Evolutionary conservation across 192 early-diverging fungal species (phyloP).

Genomic region (Linnemannia elongata): DNA sequence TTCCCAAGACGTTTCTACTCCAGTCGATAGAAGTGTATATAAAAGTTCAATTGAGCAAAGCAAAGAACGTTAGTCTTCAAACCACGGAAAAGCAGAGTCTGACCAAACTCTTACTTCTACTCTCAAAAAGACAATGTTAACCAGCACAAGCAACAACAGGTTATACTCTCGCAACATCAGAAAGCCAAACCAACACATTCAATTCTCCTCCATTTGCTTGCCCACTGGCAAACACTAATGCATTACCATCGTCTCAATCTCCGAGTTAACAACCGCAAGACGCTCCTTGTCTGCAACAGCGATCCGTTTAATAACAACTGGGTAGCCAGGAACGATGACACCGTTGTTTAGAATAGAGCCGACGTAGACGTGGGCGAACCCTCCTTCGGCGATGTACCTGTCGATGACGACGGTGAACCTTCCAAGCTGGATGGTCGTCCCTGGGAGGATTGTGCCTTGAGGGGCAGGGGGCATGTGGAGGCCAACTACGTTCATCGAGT

Average conservation of each 20-base stretch:
- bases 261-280: constrained; percentile 74
- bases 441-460: constrained; percentile 74
- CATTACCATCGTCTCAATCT: constrained; percentile 84
- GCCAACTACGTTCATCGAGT: constrained; percentile 40
- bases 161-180: no score
- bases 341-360: constrained; percentile 67
- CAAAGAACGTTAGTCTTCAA: not conserved
- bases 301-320: constrained; percentile 87
- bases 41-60: not conserved
- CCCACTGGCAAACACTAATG: not conserved
- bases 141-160: not conserved
- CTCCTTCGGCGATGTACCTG: constrained; percentile 86
- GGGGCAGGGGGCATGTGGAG: constrained; percentile 35
- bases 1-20: constrained; percentile 74
- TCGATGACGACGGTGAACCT: constrained; percentile 73
- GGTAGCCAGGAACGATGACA: constrained; percentile 32
- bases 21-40: not conserved
- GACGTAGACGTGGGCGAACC: constrained; percentile 93
- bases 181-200: no score
- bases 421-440: constrained; percentile 72
- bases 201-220: no score
- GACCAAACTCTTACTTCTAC: not conserved
- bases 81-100: not conserved
- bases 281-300: constrained; percentile 77
- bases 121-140: not conserved